These are phyloP conservation scores for Chaetomiaceae sp. DNA, from an alignment of 2,329 filamentous ascomycete species.

Conservation along the genomic window DNA sequence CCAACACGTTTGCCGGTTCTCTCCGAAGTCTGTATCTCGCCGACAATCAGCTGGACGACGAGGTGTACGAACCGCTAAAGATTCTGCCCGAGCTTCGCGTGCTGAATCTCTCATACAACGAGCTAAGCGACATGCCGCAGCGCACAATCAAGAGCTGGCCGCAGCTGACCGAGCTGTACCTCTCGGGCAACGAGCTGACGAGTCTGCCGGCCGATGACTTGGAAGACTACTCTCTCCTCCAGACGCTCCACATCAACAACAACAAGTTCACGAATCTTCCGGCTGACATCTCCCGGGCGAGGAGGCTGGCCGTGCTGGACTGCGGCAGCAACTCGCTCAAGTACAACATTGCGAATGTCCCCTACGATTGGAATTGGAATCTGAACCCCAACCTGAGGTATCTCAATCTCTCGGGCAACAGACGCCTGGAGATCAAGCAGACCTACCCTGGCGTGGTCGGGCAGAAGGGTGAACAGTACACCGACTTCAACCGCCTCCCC, in stretches of 20 bases:
- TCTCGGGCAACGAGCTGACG: slow-evolving; percentile 92
- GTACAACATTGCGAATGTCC: slow-evolving; percentile 98
- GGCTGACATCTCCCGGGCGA: slow-evolving; percentile 89
- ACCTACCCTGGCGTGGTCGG: slow-evolving; percentile 50
- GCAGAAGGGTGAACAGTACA: slow-evolving; percentile 65
- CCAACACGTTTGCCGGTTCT: slow-evolving; percentile 83
- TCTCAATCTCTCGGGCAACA: slow-evolving; percentile 94
- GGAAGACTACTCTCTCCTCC: slow-evolving; percentile 80
- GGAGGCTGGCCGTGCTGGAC: slow-evolving; percentile 85
- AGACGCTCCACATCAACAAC: slow-evolving; percentile 89
- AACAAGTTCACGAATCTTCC: slow-evolving; percentile 98
- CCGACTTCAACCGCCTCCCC: slow-evolving; percentile 80
- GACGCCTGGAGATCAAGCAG: slow-evolving; percentile 83
- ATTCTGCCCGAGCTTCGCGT: slow-evolving; percentile 78
- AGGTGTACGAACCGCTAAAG: slow-evolving; percentile 88
- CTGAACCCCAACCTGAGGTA: slow-evolving; percentile 93
- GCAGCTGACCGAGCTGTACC: slow-evolving; percentile 82
- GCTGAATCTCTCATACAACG: slow-evolving; percentile 92
- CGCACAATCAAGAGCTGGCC: slow-evolving; percentile 86
- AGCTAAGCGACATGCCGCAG: slow-evolving; percentile 86
- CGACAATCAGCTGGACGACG: slow-evolving; percentile 90
- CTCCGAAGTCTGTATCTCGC: slow-evolving; percentile 81
- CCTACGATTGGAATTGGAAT: slow-evolving; percentile 99
- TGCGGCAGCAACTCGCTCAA: slow-evolving; percentile 93
- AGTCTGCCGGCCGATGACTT: slow-evolving; percentile 89